Evolutionary conservation across 306 rosid species (phyloP), one percentile per base, ranked within the genome.

Genomic region (Dryas drummondii): DNA sequence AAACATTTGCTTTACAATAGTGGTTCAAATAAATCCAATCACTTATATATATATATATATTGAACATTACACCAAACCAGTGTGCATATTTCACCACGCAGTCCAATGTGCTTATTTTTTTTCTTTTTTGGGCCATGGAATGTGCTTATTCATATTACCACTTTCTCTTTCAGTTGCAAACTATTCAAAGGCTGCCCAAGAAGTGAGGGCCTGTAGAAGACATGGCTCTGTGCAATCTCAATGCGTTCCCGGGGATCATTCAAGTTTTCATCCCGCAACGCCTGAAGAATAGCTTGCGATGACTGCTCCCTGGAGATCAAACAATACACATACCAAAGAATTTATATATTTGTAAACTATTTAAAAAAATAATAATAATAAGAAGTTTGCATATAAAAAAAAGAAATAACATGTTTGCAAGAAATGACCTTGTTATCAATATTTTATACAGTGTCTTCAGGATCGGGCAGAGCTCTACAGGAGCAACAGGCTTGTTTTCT

Each of bases 171-270:
- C 70, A 67, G 63, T 50, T 61, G 71, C 58, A 68, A 81, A 81
- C 66, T 50, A 71, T 50, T 78, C 67, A 81, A 90, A 5, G 90
- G 84, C 75, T 88, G 85, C 50, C 92, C 92, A 72, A 91, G 97
- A 75, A 93, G 96, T 61, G 93, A 91, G 79, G 98, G 97, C 82
- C 88, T 85, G 78, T 89, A 93, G 86, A 93, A 93, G 61, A 76
- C 96, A 78, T 91, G 97, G 86, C 91, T 93, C 51, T 93, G 98
- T 15, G 97, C 97, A 73, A 93, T 88, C 85, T 87, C 97, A 70
- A 93, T 93, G 77, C 97, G 90, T 10, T 93, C 97, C 27, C 98
- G 87, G 3, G 97, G 98, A 83, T 94, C 98, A 57, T 94, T 94
- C 82, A 91, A 78, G 66, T 88, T 91, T 71, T 94, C 96, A 51